Evolutionary conservation across 108 stramenopile species (phyloP), one percentile per base, ranked within the genome.

Genomic region (Pseudonitzschia delicatissima): DNA sequence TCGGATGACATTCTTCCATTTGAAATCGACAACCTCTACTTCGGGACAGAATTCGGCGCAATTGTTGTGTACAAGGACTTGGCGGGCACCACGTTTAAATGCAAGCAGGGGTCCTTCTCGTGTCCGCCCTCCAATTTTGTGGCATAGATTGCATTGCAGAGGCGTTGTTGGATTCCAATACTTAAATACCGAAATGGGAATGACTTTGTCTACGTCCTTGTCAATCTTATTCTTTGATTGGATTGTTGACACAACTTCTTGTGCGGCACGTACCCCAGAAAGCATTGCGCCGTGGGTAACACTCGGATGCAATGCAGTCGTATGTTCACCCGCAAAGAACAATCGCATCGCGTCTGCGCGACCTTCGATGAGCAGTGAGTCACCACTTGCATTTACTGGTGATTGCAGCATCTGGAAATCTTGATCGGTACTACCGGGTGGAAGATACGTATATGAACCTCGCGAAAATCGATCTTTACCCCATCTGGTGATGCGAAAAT

Each of bases 241-340:
- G 26, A 82, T 69, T 20, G 74, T 53, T 2, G 62, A 35, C 5
- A 86, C 55, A 29, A 86, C 67, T 55, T 86, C 81, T 55, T 73
- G 47, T 18, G 79, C 85, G 39, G 81, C 93, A 8, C 90, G 72
- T 20, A 87, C 60, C 33, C 93, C 93, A 12, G 83, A 85, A 26
- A 94, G 55, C 78, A 79, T 78, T 0, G 93, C 93, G 2, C 93
- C 93, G 47, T 91, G 90, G 4, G 87, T 81, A 62, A 87, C 87
- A 20, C 79, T 78, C 15, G 93, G 93, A 71, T 91, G 87, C 15
- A 79, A 69, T 3, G 76, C 71, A 9, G 87, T 87, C 3, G 93
- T 94, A 47, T 86, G 87, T 67, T 94, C 93, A 5, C 93, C 93
- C 25, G 87, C 87, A 69, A 88, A 94, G 57, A 90, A 84, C 21